Evolutionary conservation across 768 basidiomycete species (phyloP), one percentile per base, ranked within the genome.

Genomic region (Kwoniella mangroviensis): DNA sequence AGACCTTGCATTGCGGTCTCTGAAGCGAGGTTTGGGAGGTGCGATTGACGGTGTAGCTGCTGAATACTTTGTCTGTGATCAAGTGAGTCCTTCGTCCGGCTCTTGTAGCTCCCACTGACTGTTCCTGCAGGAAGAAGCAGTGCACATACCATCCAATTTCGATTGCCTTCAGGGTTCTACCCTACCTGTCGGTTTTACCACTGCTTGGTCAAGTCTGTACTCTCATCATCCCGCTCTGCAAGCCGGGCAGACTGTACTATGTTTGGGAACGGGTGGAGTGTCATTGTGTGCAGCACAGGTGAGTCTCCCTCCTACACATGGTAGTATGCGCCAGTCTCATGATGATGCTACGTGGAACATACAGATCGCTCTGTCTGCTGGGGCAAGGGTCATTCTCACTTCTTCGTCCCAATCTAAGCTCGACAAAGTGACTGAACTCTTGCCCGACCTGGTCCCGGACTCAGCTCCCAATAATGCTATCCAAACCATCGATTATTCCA

Each of bases 401-500:
- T 90, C 89, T 0, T 90, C 89, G 0, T 88, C 88, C 0, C 88
- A 90, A 73, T 85, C 86, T 57, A 91, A 91, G 74, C 84, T 81
- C 28, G 70, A 71, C 56, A 71, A 86, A 34, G 88, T 86, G 10
- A 81, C 84, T 55, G 85, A 85, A 54, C 85, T 89, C 21, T 89
- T 90, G 22, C 86, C 85, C 13, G 84, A 86, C 15, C 83, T 88
- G 64, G 73, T 87, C 15, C 61, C 67, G 9, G 22, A 72, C 6
- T 52, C 41, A 42, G 73, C 73, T n/a, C 63, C 73, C n/a, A 21
- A 26, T 4, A 70, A 72, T 17, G 67, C 69, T 17, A 64, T 80
- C 21, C 73, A 77, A 65, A 78, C 79, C 21, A 88, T 91, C 83
- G 90, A 90, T 83, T 91, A 90, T 79, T 87, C 85, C 67, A 86